phyloP scores from a whole-genome alignment of 2,329 filamentous ascomycete species.

The Metarhizium guizhouense region DNA sequence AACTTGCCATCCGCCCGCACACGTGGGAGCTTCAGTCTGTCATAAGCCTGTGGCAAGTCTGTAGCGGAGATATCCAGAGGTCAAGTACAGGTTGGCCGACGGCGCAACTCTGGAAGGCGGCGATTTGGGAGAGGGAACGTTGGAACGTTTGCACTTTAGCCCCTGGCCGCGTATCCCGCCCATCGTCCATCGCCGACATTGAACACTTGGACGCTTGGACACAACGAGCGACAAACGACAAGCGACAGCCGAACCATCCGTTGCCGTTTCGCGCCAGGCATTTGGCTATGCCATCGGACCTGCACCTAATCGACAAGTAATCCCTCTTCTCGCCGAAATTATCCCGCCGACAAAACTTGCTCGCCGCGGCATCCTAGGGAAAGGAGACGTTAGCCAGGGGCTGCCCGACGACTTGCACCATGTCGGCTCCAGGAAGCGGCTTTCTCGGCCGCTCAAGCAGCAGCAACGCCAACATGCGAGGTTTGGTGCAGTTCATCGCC shows the following conservation, averaged over 20 bases:
- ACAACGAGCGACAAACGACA: not conserved
- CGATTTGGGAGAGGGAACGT: too few species aligned
- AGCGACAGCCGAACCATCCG: not conserved
- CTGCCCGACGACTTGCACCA: constrained; percentile 20
- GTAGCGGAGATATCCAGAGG: not conserved
- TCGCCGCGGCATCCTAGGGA: not conserved
- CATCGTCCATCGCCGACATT: too few species aligned
- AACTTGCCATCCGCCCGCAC: not conserved
- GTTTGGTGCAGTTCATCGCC: constrained; percentile 95
- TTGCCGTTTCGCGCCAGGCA: not conserved
- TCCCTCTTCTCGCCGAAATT: not conserved
- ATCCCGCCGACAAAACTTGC: not conserved
- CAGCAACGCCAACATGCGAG: constrained; percentile 62
- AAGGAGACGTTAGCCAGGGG: constrained; percentile 5
- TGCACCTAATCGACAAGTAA: not conserved
- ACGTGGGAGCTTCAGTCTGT: not conserved
- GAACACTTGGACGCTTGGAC: too few species aligned
- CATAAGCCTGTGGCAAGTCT: not conserved
- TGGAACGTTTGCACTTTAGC: too few species aligned
- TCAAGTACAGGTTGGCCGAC: not conserved
- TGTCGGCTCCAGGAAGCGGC: constrained; percentile 49
- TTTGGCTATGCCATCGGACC: not conserved
- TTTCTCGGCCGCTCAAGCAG: constrained; percentile 59
- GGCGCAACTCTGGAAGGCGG: too few species aligned
- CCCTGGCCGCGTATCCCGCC: too few species aligned